Evolutionary conservation across 2,329 filamentous ascomycete genomes (phyloP), one percentile per base, ranked within the genome.

Genomic region (Fusarium nanum): DNA sequence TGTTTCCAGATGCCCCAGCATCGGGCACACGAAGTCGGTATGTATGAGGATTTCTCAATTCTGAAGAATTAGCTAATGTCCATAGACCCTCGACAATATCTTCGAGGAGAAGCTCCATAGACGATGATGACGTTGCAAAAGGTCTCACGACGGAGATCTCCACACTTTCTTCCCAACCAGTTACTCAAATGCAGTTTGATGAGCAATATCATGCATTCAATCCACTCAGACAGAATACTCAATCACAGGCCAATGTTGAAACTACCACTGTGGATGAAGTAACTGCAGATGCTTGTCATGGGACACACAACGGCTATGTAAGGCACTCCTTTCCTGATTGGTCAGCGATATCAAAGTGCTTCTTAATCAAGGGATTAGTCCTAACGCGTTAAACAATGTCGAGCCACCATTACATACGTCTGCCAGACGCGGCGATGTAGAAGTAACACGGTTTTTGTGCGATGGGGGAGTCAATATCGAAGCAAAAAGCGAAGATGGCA

Each of bases 401-500:
- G 12, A 14, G 18, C 7, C 34, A 7, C 34, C 27, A 13, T 9
- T 57, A n/a, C 12, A 32, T 14, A 3, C 9, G 2, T 50, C 45
- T 4, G 25, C 25, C 7, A 6, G 2, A 16, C 18, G 3, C 25
- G 45, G 32, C 2, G 3, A 32, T 13, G n/a, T 42, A 12, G 14
- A 42, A 7, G 27, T 44, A 6, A 10, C 6, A 10, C 18, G n/a
- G 7, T 2, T 34, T 14, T n/a, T 58, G 22, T 27, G 22, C 28
- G 27, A 23, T 1, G 44, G 22, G 2, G 12, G 37, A 4, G 22
- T 28, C 0, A 12, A 44, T 3, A 49, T 52, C 3, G 44, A 56
- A 30, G 44, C 22, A 14, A 22, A 4, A 18, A 2, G 2, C 8
- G 16, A 14, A 8, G 2, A 1, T 3, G 4, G 1, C 4, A 23